Evolutionary conservation across 2,329 filamentous ascomycete species (phyloP).

Genomic region (Trichoderma sp.): DNA sequence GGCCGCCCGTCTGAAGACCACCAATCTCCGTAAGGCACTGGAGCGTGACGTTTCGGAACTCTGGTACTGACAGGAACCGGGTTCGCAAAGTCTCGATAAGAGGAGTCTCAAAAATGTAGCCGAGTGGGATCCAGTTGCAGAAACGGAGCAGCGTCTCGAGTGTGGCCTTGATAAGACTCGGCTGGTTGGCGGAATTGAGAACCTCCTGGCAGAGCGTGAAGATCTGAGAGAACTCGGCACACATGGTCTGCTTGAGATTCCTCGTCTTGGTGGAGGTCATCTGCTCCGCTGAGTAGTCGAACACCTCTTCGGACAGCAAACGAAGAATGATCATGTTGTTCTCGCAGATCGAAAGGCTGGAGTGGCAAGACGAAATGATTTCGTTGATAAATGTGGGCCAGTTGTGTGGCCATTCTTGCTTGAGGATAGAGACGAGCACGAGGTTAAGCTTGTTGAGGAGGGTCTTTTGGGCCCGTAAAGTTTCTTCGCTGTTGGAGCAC

Average conservation of each 20-base stretch:
- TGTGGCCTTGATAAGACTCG: slow-evolving; percentile 91
- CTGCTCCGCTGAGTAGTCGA: slow-evolving; percentile 97
- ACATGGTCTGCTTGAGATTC: slow-evolving; percentile 98
- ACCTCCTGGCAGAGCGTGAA: slow-evolving; percentile 98
- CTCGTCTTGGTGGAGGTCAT: slow-evolving; percentile 99
- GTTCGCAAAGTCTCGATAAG: slow-evolving; percentile 93
- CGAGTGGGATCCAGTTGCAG: slow-evolving; percentile 97
- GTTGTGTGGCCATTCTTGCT: slow-evolving; percentile 99
- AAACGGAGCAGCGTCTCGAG: slow-evolving; percentile 93
- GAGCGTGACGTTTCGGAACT: slow-evolving; percentile 94
- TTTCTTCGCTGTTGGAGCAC: slow-evolving; percentile 85
- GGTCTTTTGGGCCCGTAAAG: slow-evolving; percentile 77
- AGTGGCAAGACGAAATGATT: slow-evolving; percentile 94
- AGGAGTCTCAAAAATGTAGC: slow-evolving; percentile 97
- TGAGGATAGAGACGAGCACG: slow-evolving; percentile 93
- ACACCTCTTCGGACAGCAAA: slow-evolving; percentile 94
- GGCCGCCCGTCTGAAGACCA: slow-evolving; percentile 78
- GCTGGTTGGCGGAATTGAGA: slow-evolving; percentile 81
- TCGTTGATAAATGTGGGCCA: slow-evolving; percentile 99
- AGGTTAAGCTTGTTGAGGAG: slow-evolving; percentile 98
- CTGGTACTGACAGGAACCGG: slow-evolving; percentile 86
- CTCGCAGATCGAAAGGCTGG: slow-evolving; percentile 94
- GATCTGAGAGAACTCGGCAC: slow-evolving; percentile 95
- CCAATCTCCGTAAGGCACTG: slow-evolving; percentile 98
- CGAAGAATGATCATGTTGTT: slow-evolving; percentile 99